Evolutionary conservation across 139 green algal genomes (phyloP), one percentile per base, ranked within the genome.

Genomic region (Chlorella sorokiniana): DNA sequence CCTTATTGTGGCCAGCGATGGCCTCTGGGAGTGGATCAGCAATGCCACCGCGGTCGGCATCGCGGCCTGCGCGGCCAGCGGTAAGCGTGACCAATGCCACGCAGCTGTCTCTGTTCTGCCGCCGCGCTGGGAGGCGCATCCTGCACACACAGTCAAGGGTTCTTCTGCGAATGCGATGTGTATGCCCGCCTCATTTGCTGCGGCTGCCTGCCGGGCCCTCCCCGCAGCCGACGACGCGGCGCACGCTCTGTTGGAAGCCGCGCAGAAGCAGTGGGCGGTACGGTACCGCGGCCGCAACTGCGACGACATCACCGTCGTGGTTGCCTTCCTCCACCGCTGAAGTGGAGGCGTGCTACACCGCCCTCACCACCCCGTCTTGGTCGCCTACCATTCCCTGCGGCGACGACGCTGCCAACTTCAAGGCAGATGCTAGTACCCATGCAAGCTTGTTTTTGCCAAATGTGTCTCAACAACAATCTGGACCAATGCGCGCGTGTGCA

Each of bases 251-350:
- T 42, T 85, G 62, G 79, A 90, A 37, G 56, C 67, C 3, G 86
- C 86, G 8, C 83, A 84, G 33, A 74, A 82, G 44, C 52, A 84
- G 18, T 90, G 86, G 86, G 86, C 86, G 52, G 64, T 86, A 14
- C 87, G 76, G 7, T 87, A 88, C 63, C 35, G 64, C 45, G 86
- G 86, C 16, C 65, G 63, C n/a, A 80, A 61, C 54, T 90, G 85
- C 41, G 86, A 90, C 78, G 86, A 90, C 64, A 73, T 90, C 31
- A 90, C 86, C 45, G 84, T 84, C 16, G 81, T 75, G 22, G 85
- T 89, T 18, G 73, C 81, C 16, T 90, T 83, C 64, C 75, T 90
- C 8, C 52, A 69, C 22, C 52, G 37, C 51, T 79, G 71, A 78
- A 23, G 14, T 8, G 20, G 44, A 8, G 18, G 23, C 22, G 37